Evolutionary conservation across 2,329 filamentous ascomycete species (phyloP).

Genomic region (Nannizzia gypsea): DNA sequence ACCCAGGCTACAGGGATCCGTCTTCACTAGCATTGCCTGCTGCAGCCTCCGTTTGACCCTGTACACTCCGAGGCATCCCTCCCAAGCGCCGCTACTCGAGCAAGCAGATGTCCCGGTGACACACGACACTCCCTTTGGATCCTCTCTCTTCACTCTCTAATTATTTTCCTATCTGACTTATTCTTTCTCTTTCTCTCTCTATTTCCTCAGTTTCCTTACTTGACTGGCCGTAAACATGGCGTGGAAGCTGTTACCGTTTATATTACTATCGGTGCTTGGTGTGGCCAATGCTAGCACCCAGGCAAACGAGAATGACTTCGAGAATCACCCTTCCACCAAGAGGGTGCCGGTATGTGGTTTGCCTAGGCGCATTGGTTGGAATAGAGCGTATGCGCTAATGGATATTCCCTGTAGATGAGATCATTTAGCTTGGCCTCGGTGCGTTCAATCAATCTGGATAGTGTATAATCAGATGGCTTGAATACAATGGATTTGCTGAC

Average conservation of each 20-base stretch:
- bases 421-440: constrained; percentile 76
- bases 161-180: not conserved
- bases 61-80: not conserved
- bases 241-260: constrained; percentile 9
- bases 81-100: constrained; percentile 16
- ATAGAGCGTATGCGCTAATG: constrained; percentile 14
- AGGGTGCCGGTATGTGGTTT: constrained; percentile 49
- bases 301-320: constrained; percentile 27
- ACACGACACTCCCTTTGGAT: constrained; percentile 11
- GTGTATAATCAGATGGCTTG: not conserved
- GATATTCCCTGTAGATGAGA: constrained; percentile 49
- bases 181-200: constrained; percentile 1
- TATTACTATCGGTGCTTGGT: constrained; percentile 25
- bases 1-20: not conserved
- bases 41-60: not conserved
- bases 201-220: not conserved
- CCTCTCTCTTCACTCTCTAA: constrained; percentile 11
- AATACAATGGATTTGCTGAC: not conserved
- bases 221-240: constrained; percentile 10
- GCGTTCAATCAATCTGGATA: constrained; percentile 30
- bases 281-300: constrained; percentile 19
- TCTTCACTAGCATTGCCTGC: not conserved
- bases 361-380: not conserved
- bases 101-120: constrained; percentile 35
- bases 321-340: constrained; percentile 46